Evolutionary conservation across 495 filamentous ascomycete genomes (phyloP).

Genomic region (Saxophila tyrrhenica): DNA sequence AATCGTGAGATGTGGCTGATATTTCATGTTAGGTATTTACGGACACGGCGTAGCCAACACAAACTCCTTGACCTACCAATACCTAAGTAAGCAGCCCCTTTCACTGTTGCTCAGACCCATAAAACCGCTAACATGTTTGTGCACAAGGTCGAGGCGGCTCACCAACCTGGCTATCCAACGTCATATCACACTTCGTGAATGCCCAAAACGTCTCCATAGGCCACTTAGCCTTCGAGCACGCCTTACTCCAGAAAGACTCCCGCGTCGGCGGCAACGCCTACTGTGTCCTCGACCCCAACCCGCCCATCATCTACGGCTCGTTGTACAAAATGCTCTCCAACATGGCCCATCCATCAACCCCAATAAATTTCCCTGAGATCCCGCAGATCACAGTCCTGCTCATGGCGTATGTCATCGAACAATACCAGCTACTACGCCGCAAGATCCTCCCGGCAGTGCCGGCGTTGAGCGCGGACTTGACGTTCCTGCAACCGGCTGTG

Average conservation of each 20-base stretch:
- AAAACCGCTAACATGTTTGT: too few relatives aligned
- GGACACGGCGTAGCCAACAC: background rate
- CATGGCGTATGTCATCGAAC: background rate
- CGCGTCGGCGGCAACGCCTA: background rate
- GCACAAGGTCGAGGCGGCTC: too few relatives aligned
- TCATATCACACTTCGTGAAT: background rate
- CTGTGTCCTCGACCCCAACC: background rate
- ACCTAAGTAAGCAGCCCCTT: too few relatives aligned
- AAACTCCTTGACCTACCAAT: background rate
- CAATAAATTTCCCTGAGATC: background rate
- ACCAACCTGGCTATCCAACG: background rate
- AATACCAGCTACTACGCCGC: background rate
- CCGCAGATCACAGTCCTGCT: background rate
- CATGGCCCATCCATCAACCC: background rate
- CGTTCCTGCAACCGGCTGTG: background rate
- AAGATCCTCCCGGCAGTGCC: background rate
- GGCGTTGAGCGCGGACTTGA: background rate
- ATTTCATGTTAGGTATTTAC: too few relatives aligned
- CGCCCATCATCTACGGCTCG: background rate
- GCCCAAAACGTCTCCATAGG: background rate
- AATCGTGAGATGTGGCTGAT: too few relatives aligned
- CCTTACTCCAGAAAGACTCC: background rate
- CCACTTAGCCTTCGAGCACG: slow-evolving; percentile 1
- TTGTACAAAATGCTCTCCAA: background rate
- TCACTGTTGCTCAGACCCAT: too few relatives aligned